Conservation (phyloP, 2,329 filamentous ascomycete species). For the Phialophora macrospora region DNA sequence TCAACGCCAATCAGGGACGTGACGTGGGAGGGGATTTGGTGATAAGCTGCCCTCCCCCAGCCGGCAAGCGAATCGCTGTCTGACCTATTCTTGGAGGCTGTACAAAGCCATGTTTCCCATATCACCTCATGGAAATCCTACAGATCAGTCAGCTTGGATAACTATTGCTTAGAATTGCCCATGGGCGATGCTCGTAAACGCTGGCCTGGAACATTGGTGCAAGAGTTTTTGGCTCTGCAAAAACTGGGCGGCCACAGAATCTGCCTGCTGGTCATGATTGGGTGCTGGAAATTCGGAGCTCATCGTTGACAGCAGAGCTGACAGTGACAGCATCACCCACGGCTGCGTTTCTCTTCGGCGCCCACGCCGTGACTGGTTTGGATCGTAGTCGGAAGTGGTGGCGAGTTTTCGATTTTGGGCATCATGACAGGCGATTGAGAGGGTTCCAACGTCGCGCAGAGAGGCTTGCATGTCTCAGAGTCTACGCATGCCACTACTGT, state of each 20-base stretch:
- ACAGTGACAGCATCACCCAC: conserved; percentile 16
- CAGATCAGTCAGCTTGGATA: conserved; percentile 11
- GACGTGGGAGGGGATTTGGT: conserved; percentile 28
- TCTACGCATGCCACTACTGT: conserved; percentile 25
- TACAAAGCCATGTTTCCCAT: conserved; percentile 20
- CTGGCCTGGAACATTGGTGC: conserved; percentile 7
- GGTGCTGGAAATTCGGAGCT: conserved; percentile 9
- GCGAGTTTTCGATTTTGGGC: conserved; percentile 14
- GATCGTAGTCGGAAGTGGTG: conserved; percentile 13
- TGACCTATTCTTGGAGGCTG: conserved; percentile 35
- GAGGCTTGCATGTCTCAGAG: conserved; percentile 32
- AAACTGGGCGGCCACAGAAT: neutral
- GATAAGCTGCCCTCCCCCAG: conserved; percentile 32
- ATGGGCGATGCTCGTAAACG: conserved; percentile 12
- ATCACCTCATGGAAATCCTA: conserved; percentile 5
- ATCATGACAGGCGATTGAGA: conserved; percentile 7
- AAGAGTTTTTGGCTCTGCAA: conserved; percentile 3
- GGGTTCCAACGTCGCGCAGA: conserved; percentile 27
- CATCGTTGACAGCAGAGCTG: neutral
- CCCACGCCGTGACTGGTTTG: conserved; percentile 5
- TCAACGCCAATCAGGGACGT: conserved; percentile 36
- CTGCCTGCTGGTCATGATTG: conserved; percentile 3
- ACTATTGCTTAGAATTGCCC: conserved; percentile 9
- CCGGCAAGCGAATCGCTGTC: conserved; percentile 30
- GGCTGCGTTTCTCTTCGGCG: neutral